phyloP scores from a whole-genome alignment of 1,284 basidiomycete genomes.

The Pseudozyma pruni region DNA sequence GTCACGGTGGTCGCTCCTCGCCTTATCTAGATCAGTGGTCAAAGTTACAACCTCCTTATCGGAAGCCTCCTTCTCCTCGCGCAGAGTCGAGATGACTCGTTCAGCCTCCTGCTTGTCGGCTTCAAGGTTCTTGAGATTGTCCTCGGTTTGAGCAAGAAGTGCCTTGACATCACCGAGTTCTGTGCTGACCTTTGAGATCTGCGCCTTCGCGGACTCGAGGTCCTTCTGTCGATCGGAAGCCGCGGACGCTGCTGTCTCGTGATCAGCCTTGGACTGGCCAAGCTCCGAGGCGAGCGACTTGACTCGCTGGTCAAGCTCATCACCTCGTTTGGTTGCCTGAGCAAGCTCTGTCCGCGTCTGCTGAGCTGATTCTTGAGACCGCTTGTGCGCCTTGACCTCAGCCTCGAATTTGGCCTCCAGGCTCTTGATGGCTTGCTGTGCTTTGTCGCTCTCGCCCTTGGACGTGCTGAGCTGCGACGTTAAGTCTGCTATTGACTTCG shows the following conservation, averaged over 20 bases:
- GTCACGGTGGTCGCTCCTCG: slow-evolving; percentile 14
- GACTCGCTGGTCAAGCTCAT: slow-evolving; percentile 20
- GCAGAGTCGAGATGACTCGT: slow-evolving; percentile 9
- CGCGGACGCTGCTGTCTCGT: slow-evolving; percentile 14
- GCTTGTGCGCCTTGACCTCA: slow-evolving; percentile 13
- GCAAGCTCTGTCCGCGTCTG: slow-evolving; percentile 17
- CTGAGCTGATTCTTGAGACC: slow-evolving; percentile 7
- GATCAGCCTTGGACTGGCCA: slow-evolving; percentile 17
- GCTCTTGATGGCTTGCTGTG: slow-evolving; percentile 12
- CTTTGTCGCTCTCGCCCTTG: slow-evolving; percentile 17
- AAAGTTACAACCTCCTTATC: slow-evolving; percentile 9
- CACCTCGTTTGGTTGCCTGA: slow-evolving; percentile 14
- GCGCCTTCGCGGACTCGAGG: slow-evolving; percentile 10
- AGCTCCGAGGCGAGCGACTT: slow-evolving; percentile 18
- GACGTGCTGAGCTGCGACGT: slow-evolving; percentile 12
- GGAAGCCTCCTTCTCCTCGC: slow-evolving; percentile 9
- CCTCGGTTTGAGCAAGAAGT: slow-evolving; percentile 11
- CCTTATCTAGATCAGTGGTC: slow-evolving; percentile 15
- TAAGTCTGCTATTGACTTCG: slow-evolving; percentile 23
- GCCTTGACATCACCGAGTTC: slow-evolving; percentile 19
- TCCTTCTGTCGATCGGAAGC: slow-evolving; percentile 22
- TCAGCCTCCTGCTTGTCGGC: slow-evolving; percentile 13
- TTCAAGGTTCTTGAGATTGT: slow-evolving; percentile 17
- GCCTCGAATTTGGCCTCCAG: slow-evolving; percentile 25
- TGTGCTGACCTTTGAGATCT: slow-evolving; percentile 5